Evolutionary conservation across 306 rosid species (phyloP), one percentile per base, ranked within the genome.

Genomic region (Corylus americana): DNA sequence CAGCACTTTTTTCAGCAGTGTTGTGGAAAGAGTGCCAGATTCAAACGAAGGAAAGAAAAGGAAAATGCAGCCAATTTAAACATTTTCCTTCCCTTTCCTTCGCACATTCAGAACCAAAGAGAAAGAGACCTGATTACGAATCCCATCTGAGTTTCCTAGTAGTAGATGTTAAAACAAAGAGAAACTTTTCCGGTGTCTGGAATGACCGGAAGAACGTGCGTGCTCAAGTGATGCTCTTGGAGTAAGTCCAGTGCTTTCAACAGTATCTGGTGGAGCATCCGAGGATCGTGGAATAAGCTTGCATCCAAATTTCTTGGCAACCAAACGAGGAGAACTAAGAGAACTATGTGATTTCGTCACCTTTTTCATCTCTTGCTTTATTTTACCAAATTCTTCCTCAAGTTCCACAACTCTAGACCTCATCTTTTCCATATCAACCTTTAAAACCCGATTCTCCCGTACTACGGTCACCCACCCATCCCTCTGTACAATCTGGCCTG

Each of bases 391-490:
- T 81, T 91, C 95, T 90, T 87, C 92, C 85, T 92, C 98, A 2
- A 92, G 91, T 80, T 91, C 97, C 25, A 89, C 89, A n/a, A 92
- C 98, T 85, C 92, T 92, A 67, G 91, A 86, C 70, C 92, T 91
- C 93, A 91, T 95, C 71, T 83, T 91, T 69, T 90, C 95, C 95
- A 95, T 87, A 77, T 95, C 95, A 78, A 89, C 88, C 88, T 91
- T 95, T 49, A 92, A 83, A 81, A 84, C 91, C 77, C 79, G 96
- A 64, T 95, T 95, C 89, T 95, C 97, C 9, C 97, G 92, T 78
- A 89, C 94, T 58, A 95, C 86, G 3, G 89, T 80, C 75, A 92
- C 97, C 97, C 98, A 95, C 62, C 97, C 98, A 12, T 90, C 98
- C 79, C 97, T 91, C 82, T 85, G 91, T 77, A 91, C 90, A 79